Conservation (phyloP, 495 filamentous ascomycete species). For the Penicillium turbatum region DNA sequence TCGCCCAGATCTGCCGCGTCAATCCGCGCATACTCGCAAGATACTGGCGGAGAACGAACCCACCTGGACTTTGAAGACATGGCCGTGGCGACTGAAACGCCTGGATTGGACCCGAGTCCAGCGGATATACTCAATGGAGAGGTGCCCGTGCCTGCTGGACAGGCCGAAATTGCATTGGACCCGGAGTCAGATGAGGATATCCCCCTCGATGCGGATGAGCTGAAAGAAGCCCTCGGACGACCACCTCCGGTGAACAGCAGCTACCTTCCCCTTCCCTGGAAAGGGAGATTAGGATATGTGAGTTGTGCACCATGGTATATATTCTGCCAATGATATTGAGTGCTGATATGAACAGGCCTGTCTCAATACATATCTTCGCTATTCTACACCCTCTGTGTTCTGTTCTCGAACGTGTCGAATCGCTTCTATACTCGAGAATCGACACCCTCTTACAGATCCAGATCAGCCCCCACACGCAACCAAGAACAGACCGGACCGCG, state of each 20-base stretch:
- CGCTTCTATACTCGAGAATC: constrained; percentile 82
- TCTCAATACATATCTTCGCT: constrained; percentile 87
- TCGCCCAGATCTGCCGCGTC: background rate
- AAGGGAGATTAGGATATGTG: constrained; percentile 87
- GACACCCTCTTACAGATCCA: constrained; percentile 72
- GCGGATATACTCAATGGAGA: constrained; percentile 22
- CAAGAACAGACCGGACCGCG: constrained; percentile 77
- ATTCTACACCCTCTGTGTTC: constrained; percentile 81
- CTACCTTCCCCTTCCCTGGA: constrained; percentile 88
- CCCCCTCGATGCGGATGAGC: constrained; percentile 39
- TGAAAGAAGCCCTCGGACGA: constrained; percentile 51
- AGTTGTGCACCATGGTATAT: constrained; percentile 27
- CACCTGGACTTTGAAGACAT: background rate
- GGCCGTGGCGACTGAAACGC: constrained; percentile 7
- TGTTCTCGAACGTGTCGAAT: constrained; percentile 90
- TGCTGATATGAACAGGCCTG: constrained; percentile 58
- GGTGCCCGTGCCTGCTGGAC: constrained; percentile 9
- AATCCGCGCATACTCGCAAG: constrained; percentile 6
- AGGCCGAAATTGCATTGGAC: constrained; percentile 30
- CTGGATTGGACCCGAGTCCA: constrained; percentile 11
- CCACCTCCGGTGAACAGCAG: constrained; percentile 79
- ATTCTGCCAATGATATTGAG: background rate
- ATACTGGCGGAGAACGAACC: background rate
- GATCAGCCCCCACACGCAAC: constrained; percentile 70
- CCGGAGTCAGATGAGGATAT: constrained; percentile 48